Conservation (phyloP, 2,329 filamentous ascomycete genomes). For the Ascochyta pisi region DNA sequence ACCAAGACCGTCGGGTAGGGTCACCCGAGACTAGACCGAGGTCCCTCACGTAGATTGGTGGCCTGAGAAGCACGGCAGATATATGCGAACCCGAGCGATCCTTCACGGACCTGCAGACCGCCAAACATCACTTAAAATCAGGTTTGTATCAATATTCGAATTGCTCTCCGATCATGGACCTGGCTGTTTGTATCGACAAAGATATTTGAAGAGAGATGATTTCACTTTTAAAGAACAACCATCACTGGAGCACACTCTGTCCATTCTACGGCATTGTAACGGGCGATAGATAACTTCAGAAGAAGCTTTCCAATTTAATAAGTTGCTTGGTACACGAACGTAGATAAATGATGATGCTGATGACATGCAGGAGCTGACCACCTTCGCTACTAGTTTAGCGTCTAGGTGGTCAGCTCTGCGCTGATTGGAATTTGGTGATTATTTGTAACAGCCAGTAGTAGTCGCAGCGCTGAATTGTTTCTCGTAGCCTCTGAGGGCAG, state of each 20-base stretch:
- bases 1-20: not conserved
- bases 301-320: not conserved
- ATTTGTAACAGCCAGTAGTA: constrained; percentile 12
- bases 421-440: not conserved
- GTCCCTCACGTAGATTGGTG: not conserved
- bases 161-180: not conserved
- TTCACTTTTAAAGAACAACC: not conserved
- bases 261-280: too few relatives aligned
- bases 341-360: constrained; percentile 2
- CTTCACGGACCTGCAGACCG: not conserved
- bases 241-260: too few relatives aligned
- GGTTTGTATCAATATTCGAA: not conserved
- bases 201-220: not conserved
- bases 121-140: not conserved
- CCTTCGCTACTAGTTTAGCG: constrained; percentile 1
- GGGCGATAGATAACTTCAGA: not conserved
- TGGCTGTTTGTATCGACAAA: not conserved
- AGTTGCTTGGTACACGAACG: not conserved
- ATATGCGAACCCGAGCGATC: not conserved
- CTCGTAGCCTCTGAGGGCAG: not conserved
- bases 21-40: not conserved
- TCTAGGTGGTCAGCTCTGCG: constrained; percentile 1
- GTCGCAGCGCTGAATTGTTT: not conserved
- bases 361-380: constrained; percentile 15
- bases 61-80: not conserved